phyloP scores from a whole-genome alignment of 2,329 filamentous ascomycete species.

The Sarocladium oryzae region DNA sequence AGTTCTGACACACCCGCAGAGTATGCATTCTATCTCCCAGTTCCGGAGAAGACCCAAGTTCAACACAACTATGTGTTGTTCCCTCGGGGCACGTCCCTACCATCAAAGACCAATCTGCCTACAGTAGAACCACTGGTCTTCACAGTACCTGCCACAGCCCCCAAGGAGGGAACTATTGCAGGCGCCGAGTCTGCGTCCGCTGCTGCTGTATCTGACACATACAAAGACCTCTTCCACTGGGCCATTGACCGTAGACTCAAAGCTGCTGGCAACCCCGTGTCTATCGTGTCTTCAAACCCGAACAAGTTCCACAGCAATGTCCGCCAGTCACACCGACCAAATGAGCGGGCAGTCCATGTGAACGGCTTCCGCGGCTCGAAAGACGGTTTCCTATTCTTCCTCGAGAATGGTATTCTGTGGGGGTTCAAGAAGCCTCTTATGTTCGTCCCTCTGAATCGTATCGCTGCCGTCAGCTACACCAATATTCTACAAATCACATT shows the following conservation, averaged over 20 bases:
- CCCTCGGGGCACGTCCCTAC: slow-evolving; percentile 47
- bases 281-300: slow-evolving; percentile 47
- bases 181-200: slow-evolving; percentile 45
- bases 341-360: slow-evolving; percentile 59
- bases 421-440: slow-evolving; percentile 64
- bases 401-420: slow-evolving; percentile 62
- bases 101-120: slow-evolving; percentile 37
- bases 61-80: slow-evolving; percentile 62
- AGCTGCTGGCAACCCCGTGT: slow-evolving; percentile 37
- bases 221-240: slow-evolving; percentile 55
- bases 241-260: slow-evolving; percentile 47
- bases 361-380: slow-evolving; percentile 62
- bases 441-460: slow-evolving; percentile 55
- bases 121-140: slow-evolving; percentile 56
- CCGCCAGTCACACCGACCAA: slow-evolving; percentile 51
- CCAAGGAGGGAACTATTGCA: slow-evolving; percentile 51
- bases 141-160: slow-evolving; percentile 52
- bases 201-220: slow-evolving; percentile 50
- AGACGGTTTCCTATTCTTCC: slow-evolving; percentile 62
- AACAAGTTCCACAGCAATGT: slow-evolving; percentile 51
- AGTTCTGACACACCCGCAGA: slow-evolving; percentile 33
- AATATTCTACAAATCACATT: slow-evolving; percentile 63
- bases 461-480: slow-evolving; percentile 60
- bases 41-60: slow-evolving; percentile 58
- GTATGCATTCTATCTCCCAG: slow-evolving; percentile 56